Base-by-base conservation (phyloP, 129 eudicot species). In the Chrysanthemum lavandulifolium region DNA sequence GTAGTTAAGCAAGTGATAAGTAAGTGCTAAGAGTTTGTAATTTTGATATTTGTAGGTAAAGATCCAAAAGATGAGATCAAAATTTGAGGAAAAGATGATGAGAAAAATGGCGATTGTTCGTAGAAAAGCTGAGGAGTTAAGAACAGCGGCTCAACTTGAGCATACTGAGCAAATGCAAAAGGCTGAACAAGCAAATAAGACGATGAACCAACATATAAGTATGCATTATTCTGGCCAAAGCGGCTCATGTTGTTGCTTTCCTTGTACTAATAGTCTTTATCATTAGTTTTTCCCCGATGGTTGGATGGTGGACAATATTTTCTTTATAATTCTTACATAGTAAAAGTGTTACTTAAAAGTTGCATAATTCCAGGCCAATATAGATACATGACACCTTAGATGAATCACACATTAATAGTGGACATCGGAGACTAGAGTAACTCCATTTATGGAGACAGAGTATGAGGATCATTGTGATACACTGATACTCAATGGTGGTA, bases 21-120 rank as follows among this genome's bases (percentile, higher is more conserved):
- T 12, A 13, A 10, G 56, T 40, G 65, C n/a, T 12, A 61, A 61
- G 43, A 19, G n/a, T 25, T 61, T 61, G 23, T n/a, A 47, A 27
- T 31, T 14, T 7, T 40, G 47, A 40, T 40, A 40, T 40, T 40
- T 40, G 47, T 7, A 40, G 47, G 47, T 40, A 40, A 40, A 40
- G 47, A 40, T 40, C 9, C 47, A 40, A 7, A 90, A 82, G 68
- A 85, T 90, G 91, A 85, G 91, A 69, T 79, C 86, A 8, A 76
- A 90, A 78, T 61, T 85, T 78, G 94, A 90, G 76, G 91, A 83
- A 73, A 90, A 85, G 71, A 47, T 82, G 63, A 84, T 86, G 95
- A 83, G 81, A 78, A 83, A 86, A 82, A 87, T 83, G 95, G 87
- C 84, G 11, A 74, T 77, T 61, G 94, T 90, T 80, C 83, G 77